Evolutionary conservation across 2,329 filamentous ascomycete species (phyloP), one percentile per base, ranked within the genome.

Genomic region (Pseudomassariella vexata): DNA sequence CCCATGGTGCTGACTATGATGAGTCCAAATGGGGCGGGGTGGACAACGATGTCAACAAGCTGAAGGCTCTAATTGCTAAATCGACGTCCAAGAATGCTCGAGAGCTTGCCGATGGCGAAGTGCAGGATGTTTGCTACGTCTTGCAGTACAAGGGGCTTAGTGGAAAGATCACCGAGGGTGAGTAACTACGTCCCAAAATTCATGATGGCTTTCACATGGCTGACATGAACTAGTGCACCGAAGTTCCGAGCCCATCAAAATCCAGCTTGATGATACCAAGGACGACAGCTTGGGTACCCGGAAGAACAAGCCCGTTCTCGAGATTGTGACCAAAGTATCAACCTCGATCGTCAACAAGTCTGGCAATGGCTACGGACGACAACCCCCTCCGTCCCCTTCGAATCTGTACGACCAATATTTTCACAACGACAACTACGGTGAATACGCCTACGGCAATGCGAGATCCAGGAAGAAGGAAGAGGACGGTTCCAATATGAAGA

Each of bases 281-380:
- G 47, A 47, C 1, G 37, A 49, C 9, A 32, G 41, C 10, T 5
- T 27, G 10, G n/a, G 23, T 9, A 20, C 36, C 14, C 32, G 25
- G 5, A 45, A 44, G 9, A 32, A 49, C 30, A 52, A 55, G 33
- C 56, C 63, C 1, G 49, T 67, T 9, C 47, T 68, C n/a, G 63
- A 68, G 41, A 63, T 68, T 30, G 38, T 65, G 17, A 66, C 63
- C 7, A 54, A 53, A 14, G 51, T 67, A 21, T 56, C 54, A 24
- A 46, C 44, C 9, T 33, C 37, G 3, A 10, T 45, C 11, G 27
- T 44, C 2, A 35, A 32, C 40, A 51, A 27, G 18, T 15, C 17
- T 12, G 17, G 15, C 9, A 21, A 17, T 12, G 14, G 28, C 27
- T 10, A 17, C n/a, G 23, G 24, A 15, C 6, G 28, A 37, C 9